phyloP scores from a whole-genome alignment of 495 filamentous ascomycete genomes.

The Monascus purpureus region DNA sequence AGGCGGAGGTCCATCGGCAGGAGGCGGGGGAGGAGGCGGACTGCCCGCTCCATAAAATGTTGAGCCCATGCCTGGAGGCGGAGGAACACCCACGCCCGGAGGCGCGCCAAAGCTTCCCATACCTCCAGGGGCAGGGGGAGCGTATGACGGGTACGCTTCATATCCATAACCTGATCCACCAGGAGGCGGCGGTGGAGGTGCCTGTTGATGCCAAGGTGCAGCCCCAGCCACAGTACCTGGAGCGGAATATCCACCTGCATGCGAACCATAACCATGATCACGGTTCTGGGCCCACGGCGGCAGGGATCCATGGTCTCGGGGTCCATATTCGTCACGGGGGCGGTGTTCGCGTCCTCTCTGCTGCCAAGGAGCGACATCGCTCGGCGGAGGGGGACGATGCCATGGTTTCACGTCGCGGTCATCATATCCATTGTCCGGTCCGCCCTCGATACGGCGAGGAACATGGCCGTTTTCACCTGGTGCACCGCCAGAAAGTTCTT shows the following conservation, averaged over 20 bases:
- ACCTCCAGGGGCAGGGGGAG: constrained; percentile 32
- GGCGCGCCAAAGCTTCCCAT: constrained; percentile 51
- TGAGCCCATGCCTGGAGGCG: constrained; percentile 54
- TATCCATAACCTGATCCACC: constrained; percentile 38
- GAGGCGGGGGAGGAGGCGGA: constrained; percentile 41
- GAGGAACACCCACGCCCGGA: constrained; percentile 51
- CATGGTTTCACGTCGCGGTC: constrained; percentile 66
- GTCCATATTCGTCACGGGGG: constrained; percentile 16
- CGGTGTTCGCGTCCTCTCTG: constrained; percentile 45
- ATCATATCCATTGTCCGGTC: constrained; percentile 43
- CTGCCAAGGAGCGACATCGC: constrained; percentile 69
- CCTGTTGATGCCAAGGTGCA: constrained; percentile 59
- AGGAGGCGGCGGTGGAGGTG: constrained; percentile 35
- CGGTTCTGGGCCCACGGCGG: constrained; percentile 33
- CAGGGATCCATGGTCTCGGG: constrained; percentile 17
- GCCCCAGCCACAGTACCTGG: constrained; percentile 33
- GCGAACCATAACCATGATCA: constrained; percentile 30
- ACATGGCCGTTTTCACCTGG: constrained; percentile 46
- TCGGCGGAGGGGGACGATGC: constrained; percentile 64
- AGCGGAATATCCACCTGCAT: constrained; percentile 18
- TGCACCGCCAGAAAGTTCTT: constrained; percentile 79
- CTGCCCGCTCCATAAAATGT: constrained; percentile 44
- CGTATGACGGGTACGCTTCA: constrained; percentile 42
- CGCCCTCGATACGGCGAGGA: constrained; percentile 77
- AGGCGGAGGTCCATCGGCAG: constrained; percentile 54